Evolutionary conservation across 805 yeast species (phyloP), one percentile per base, ranked within the genome.

Genomic region (Lipomyces japonicus): DNA sequence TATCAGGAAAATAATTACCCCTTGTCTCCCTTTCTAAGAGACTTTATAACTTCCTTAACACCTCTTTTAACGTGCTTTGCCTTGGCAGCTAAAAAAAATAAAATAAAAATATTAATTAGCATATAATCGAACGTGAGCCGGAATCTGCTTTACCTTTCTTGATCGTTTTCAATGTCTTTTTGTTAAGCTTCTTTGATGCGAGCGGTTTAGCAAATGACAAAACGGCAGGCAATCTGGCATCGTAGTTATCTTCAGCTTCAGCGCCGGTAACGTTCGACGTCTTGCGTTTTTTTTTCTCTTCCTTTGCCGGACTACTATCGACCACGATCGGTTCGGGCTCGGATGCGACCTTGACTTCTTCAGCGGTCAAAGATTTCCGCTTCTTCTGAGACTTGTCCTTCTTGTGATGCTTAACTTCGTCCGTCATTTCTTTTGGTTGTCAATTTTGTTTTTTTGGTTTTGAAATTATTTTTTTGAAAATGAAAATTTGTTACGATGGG

Each of bases 61-160:
- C 99, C 99, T 73, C 98, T 81, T 74, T 89, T 91, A 62, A 93
- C 96, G 71, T 91, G 96, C 74, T 93, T 93, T 58, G 96, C 95
- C 74, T 93, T 93, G 46, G 97, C 89, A 7, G 98, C 97, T 59
- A 18, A 4, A 26, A 18, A 21, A n/a, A 19, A 3, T 21, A 3
- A 14, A 19, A 30, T 48, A 35, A 52, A 18, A 18, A 9, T 16
- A 12, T 2, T 41, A 23, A 37, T 4, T 36, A 26, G 34, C 5
- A 43, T 14, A 2, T 22, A n/a, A 3, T 25, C 9, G 6, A 30
- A 16, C 7, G 21, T 7, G 24, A 25, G 37, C n/a, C 16, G n/a
- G n/a, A n/a, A n/a, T n/a, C n/a, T 14, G 16, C 44, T 54, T 10
- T 32, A 60, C 63, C 63, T 71, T 88, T 91, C 78, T 93, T 93